Evolutionary conservation across 768 basidiomycete genomes (phyloP).

Genomic region (Phylloporus sp.): DNA sequence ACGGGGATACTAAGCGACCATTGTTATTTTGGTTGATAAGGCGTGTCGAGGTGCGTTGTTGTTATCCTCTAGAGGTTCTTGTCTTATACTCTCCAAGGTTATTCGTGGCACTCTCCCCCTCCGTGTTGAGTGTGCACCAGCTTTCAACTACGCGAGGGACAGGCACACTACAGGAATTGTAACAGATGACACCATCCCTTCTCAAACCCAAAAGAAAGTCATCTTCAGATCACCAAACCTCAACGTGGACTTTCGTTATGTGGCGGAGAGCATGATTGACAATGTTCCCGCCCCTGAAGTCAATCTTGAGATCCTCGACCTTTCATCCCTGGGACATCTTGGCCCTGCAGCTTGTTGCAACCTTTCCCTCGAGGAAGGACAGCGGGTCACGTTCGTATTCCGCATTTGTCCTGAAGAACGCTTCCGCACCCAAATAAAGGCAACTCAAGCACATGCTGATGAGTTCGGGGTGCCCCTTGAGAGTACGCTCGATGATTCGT

Average conservation of each 20-base stretch:
- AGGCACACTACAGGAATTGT: slow-evolving; percentile 60
- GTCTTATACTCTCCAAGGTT: slow-evolving; percentile 38
- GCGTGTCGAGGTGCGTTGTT: slow-evolving; percentile 55
- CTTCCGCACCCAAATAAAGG: slow-evolving; percentile 12
- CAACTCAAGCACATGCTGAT: slow-evolving; percentile 38
- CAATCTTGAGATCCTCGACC: slow-evolving; percentile 55
- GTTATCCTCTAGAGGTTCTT: background rate
- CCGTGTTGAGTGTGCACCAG: slow-evolving; percentile 87
- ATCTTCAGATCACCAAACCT: slow-evolving; percentile 57
- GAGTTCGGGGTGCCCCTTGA: slow-evolving; percentile 43
- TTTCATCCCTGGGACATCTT: slow-evolving; percentile 66
- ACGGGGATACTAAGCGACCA: slow-evolving; percentile 44
- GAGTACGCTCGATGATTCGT: slow-evolving; percentile 25
- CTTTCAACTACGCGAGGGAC: slow-evolving; percentile 90
- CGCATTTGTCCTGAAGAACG: slow-evolving; percentile 55
- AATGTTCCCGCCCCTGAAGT: slow-evolving; percentile 49
- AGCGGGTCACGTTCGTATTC: slow-evolving; percentile 85
- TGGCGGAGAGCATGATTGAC: slow-evolving; percentile 54
- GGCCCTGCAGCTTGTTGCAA: slow-evolving; percentile 59
- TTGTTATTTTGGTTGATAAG: slow-evolving; percentile 82
- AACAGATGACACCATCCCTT: slow-evolving; percentile 42
- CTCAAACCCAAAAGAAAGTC: slow-evolving; percentile 47
- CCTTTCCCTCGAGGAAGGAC: slow-evolving; percentile 73
- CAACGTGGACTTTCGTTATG: slow-evolving; percentile 71
- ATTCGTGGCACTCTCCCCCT: slow-evolving; percentile 80